A percentile compares a stretch with the other conserved stretches of the same genome.
These are phyloP conservation scores for Trypanosoma vivax DNA, from an alignment of 208 protist species.

Conservation along the genomic window DNA sequence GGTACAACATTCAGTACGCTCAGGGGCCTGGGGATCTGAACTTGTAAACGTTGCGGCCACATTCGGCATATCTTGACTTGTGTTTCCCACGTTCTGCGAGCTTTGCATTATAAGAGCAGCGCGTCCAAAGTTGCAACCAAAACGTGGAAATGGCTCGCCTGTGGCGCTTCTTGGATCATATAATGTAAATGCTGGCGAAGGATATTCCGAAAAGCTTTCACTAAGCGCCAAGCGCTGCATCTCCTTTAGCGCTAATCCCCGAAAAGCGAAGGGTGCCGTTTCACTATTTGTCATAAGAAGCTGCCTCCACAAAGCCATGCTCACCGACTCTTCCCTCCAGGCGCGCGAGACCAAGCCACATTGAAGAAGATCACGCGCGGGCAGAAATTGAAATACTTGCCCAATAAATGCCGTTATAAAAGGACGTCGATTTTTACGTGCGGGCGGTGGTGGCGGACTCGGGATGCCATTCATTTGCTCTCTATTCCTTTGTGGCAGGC, in stretches of 20 bases:
- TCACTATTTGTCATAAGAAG: slow-evolving; percentile 4
- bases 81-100: no score
- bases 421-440: slow-evolving; percentile 1
- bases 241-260: background rate
- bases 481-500: background rate
- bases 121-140: no score
- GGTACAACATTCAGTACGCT: no score
- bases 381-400: slow-evolving; percentile 16
- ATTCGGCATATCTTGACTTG: no score
- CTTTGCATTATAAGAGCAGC: no score
- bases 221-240: slow-evolving; percentile 12
- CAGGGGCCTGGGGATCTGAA: no score
- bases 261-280: slow-evolving; percentile 1
- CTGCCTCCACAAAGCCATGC: slow-evolving; percentile 8
- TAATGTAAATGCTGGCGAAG: no score
- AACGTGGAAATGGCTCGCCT: no score
- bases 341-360: slow-evolving; percentile 7
- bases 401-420: slow-evolving; percentile 14
- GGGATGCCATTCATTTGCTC: background rate
- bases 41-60: no score
- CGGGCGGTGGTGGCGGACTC: slow-evolving; percentile 8
- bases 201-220: background rate
- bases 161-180: no score
- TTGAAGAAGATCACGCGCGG: slow-evolving; percentile 8
- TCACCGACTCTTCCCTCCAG: slow-evolving; percentile 14